phyloP scores from a whole-genome alignment of 768 basidiomycete species.

The Macrolepiota albuminosa region DNA sequence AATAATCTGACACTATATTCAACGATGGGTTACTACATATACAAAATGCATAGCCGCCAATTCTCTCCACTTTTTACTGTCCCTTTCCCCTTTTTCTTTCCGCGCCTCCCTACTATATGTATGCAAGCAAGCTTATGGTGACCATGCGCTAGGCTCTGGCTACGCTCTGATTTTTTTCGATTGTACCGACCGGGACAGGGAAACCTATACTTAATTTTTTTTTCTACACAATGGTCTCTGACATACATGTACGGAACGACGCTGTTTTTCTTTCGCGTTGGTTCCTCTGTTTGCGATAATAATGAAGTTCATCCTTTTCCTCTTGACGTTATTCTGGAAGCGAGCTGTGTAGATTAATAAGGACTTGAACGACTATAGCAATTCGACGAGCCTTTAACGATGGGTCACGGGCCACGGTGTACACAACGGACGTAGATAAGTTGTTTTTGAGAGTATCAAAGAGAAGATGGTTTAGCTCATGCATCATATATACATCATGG shows the following conservation, averaged over 20 bases:
- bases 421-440: constrained; percentile 10
- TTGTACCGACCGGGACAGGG: constrained; percentile 7
- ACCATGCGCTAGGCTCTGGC: background rate
- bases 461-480: too few relatives aligned
- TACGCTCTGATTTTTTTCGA: background rate
- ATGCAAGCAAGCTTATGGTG: background rate
- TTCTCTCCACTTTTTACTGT: background rate
- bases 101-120: background rate
- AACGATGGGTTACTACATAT: constrained; percentile 1
- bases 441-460: too few relatives aligned
- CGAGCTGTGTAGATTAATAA: too few relatives aligned
- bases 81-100: too few relatives aligned
- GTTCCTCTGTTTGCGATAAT: background rate
- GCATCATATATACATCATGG: background rate
- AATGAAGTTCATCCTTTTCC: background rate
- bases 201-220: constrained; percentile 2
- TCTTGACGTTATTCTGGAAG: background rate
- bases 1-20: constrained; percentile 3
- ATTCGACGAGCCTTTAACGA: too few relatives aligned
- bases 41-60: background rate
- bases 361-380: too few relatives aligned
- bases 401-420: too few relatives aligned
- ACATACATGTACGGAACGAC: background rate
- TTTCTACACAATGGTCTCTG: background rate
- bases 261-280: background rate